Evolutionary conservation across 352 stramenopile genomes (phyloP), one percentile per base, ranked within the genome.

Genomic region (Phytophthora tentaculata): DNA sequence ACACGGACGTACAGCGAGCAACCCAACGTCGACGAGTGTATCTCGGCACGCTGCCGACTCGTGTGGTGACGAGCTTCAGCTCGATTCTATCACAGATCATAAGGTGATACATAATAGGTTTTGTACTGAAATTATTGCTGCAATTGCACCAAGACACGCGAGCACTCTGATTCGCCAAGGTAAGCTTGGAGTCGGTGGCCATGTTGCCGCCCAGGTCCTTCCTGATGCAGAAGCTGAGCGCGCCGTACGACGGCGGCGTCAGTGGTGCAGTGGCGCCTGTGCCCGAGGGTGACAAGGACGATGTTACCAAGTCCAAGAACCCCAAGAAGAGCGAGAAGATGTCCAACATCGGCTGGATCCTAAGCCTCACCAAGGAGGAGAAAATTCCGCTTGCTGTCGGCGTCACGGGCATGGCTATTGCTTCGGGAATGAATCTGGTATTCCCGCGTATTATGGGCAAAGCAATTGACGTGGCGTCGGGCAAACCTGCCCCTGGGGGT

Each of bases 391-490:
- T 97, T 23, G 71, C 79, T 16, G 60, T 85, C 17, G 90, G 89
- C 20, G 79, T 96, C 43, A 68, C 88, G 16, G 91, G 89, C 50
- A 90, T 97, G 82, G 84, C 84, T 14, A 74, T 96, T 16, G 91
- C 88, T 22, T 97, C 89, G 23, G 81, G 80, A 24, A 97, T 91
- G 66, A 97, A 97, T 66, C 74, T 97, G 23, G 69, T 96, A 23
- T 96, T 97, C 67, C 91, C 91, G 14, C 85, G 87, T 22, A 84
- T 97, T 55, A 95, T 97, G 78, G 91, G 90, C 39, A 96, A 94
- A 49, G 91, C 90, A 10, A 88, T 96, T 28, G 88, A 96, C 59
- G 83, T 95, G 16, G 83, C 87, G n/a, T 84, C 83, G 6, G 85
- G 87, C 37, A 92, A 91, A 49, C 83, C 84, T 17, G 83, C 79